Conservation (phyloP, 495 filamentous ascomycete species). For the Neurospora africana region DNA sequence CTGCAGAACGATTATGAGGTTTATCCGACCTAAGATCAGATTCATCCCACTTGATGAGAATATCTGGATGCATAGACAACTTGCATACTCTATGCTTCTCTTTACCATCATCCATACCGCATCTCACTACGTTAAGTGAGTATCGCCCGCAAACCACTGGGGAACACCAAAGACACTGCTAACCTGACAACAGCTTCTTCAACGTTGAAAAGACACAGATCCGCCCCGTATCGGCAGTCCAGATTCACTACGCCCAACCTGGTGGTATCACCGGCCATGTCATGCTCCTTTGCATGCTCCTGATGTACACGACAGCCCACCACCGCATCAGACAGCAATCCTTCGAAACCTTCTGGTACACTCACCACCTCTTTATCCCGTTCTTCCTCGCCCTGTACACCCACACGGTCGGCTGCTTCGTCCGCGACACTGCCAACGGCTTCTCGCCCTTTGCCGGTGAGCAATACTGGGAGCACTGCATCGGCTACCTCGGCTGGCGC, state of each 20-base stretch:
- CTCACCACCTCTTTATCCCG: constrained; percentile 92
- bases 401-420: constrained; percentile 93
- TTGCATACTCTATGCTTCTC: constrained; percentile 78
- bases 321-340: constrained; percentile 89
- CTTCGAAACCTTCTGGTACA: constrained; percentile 99
- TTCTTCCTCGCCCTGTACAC: constrained; percentile 92
- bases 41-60: constrained; percentile 91
- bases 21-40: constrained; percentile 73
- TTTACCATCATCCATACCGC: constrained; percentile 69
- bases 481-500: constrained; percentile 94
- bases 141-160: constrained; percentile 3
- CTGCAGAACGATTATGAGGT: constrained; percentile 80
- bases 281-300: constrained; percentile 96
- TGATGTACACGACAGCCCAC: constrained; percentile 97
- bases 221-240: constrained; percentile 67
- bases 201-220: constrained; percentile 85
- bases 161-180: constrained; percentile 4
- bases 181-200: constrained; percentile 59
- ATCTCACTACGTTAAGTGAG: constrained; percentile 93
- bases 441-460: constrained; percentile 76
- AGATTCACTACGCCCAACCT: constrained; percentile 85
- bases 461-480: constrained; percentile 82
- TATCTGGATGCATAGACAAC: constrained; percentile 93
- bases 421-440: constrained; percentile 59
- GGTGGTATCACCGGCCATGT: constrained; percentile 94